phyloP scores from a whole-genome alignment of 257 asterid species.

The Solanum commersonii region DNA sequence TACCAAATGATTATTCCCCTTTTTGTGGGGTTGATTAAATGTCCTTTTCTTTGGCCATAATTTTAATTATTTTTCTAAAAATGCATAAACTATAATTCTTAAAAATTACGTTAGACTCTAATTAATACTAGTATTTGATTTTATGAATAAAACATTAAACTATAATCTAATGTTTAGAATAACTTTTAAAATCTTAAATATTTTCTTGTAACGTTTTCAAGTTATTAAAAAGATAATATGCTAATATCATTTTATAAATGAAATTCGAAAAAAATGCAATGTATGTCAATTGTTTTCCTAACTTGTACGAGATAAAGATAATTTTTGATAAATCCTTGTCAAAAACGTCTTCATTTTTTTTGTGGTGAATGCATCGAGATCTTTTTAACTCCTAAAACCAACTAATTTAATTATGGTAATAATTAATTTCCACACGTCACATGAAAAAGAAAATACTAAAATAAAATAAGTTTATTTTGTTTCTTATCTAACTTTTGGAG shows the following conservation, averaged over 20 bases:
- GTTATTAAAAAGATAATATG: not conserved
- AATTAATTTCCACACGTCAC: not conserved
- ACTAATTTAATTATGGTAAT: not conserved
- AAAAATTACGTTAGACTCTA: not conserved
- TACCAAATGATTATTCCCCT: not conserved
- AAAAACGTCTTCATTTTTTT: too few relatives aligned
- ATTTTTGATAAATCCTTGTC: too few relatives aligned
- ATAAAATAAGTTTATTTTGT: not conserved
- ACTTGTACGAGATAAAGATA: too few relatives aligned
- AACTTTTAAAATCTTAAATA: too few relatives aligned
- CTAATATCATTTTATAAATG: not conserved
- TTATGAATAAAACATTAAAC: not conserved
- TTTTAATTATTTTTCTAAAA: not conserved
- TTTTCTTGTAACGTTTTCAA: too few relatives aligned
- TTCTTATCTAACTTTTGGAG: slow-evolving; percentile 29
- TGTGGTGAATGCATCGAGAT: not conserved
- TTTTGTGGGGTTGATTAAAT: not conserved
- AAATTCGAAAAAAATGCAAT: fast-evolving
- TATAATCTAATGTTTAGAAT: too few relatives aligned
- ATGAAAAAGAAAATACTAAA: not conserved
- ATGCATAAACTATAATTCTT: not conserved
- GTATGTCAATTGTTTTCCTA: too few relatives aligned
- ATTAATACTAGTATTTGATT: not conserved
- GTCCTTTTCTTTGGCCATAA: not conserved
- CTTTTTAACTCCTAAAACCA: not conserved